Evolutionary conservation across 2,329 filamentous ascomycete species (phyloP).

Genomic region (Colletotrichum sp.): DNA sequence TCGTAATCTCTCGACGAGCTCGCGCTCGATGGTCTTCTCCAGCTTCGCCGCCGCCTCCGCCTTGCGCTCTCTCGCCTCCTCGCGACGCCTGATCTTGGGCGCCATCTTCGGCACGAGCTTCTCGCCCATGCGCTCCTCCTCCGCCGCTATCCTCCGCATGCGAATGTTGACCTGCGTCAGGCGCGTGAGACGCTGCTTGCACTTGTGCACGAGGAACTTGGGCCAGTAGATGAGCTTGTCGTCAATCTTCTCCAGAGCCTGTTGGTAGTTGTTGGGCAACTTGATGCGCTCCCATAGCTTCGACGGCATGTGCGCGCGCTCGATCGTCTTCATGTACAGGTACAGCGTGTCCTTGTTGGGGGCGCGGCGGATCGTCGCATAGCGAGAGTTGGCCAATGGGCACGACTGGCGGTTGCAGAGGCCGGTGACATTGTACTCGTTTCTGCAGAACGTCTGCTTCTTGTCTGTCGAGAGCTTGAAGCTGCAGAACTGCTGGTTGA

Average conservation of each 20-base stretch:
- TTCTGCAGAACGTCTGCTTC: constrained; percentile 91
- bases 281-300: constrained; percentile 96
- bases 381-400: constrained; percentile 88
- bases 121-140: constrained; percentile 90
- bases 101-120: constrained; percentile 86
- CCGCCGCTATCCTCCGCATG: constrained; percentile 80
- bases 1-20: constrained; percentile 87
- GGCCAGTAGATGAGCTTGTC: constrained; percentile 90
- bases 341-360: constrained; percentile 84
- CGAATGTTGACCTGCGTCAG: constrained; percentile 90
- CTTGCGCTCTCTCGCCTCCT: constrained; percentile 78
- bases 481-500: constrained; percentile 93
- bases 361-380: constrained; percentile 88
- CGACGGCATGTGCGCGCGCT: constrained; percentile 84
- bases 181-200: constrained; percentile 93
- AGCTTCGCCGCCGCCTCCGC: constrained; percentile 88
- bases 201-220: constrained; percentile 91
- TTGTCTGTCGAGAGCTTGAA: constrained; percentile 93
- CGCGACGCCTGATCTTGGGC: constrained; percentile 83
- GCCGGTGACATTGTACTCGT: constrained; percentile 87
- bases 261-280: constrained; percentile 84
- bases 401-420: constrained; percentile 89
- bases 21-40: constrained; percentile 92
- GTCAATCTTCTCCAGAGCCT: constrained; percentile 88
- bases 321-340: constrained; percentile 95